A percentile compares a stretch with the other conserved stretches of the same genome.
Conservation (phyloP, 2,329 filamentous ascomycete species). For the Dactylellina cionopaga region DNA sequence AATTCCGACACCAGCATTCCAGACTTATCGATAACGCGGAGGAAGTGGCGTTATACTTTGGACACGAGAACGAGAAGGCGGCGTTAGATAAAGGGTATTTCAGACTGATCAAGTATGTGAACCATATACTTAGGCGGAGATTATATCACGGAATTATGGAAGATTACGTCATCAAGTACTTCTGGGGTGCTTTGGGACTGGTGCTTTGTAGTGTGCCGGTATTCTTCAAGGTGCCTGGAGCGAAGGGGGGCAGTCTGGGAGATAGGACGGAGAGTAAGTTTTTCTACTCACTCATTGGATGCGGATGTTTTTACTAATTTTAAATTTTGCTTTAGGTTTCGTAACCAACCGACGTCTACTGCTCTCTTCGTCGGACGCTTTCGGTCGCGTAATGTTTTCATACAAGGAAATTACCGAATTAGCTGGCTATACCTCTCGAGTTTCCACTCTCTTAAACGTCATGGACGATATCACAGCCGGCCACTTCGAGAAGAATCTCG, state of each 20-base stretch:
- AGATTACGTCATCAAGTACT: constrained; percentile 99
- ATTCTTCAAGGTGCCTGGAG: constrained; percentile 88
- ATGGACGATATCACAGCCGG: constrained; percentile 93
- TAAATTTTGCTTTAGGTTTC: constrained; percentile 64
- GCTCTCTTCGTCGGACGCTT: constrained; percentile 91
- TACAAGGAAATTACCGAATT: constrained; percentile 98
- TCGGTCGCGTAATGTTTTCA: constrained; percentile 95
- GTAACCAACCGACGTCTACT: constrained; percentile 94
- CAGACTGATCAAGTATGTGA: constrained; percentile 98
- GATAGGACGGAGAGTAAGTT: constrained; percentile 68
- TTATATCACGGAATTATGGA: constrained; percentile 99
- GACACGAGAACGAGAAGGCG: constrained; percentile 94
- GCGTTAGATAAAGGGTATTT: constrained; percentile 98
- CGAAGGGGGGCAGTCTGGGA: constrained; percentile 62
- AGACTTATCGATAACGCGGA: constrained; percentile 95
- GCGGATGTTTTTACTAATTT: constrained; percentile 4
- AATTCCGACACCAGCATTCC: constrained; percentile 95
- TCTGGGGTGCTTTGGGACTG: constrained; percentile 94
- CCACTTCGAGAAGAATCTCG: constrained; percentile 94
- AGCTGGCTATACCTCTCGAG: constrained; percentile 92
- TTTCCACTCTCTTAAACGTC: constrained; percentile 87
- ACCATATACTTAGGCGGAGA: constrained; percentile 86
- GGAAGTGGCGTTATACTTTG: constrained; percentile 89
- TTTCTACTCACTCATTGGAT: constrained; percentile 55
- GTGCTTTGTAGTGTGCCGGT: constrained; percentile 93